Base-by-base conservation (phyloP, 2,329 filamentous ascomycete genomes). In the Colletotrichum tofieldiae region DNA sequence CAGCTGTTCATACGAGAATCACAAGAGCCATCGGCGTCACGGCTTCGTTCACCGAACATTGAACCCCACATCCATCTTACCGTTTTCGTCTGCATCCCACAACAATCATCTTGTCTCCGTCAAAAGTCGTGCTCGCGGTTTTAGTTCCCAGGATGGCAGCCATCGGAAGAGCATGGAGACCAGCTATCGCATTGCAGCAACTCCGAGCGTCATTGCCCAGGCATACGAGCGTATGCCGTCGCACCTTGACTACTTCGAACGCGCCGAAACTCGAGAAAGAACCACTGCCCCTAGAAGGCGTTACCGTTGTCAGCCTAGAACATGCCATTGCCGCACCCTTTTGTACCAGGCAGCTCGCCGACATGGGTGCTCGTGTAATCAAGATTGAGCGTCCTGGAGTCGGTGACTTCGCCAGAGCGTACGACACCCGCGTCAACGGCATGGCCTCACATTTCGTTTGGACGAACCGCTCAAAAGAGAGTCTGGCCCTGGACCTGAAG, bases 301-400 rank as follows among this genome's bases (percentile, higher is more conserved):
- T 88, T 60, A 87, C 85, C 0, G 86, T 89, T 9, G 83, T 89
- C 29, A 86, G 86, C 51, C 79, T 89, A 0, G 87, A 89, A 69
- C 87, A 89, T 76, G 87, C 87, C 58, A 86, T 89, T 73, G 85
- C 87, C 0, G 87, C 86, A 0, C 87, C 87, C 1, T 88, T 88
- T 70, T 88, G 86, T 73, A 89, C 87, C 0, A 81, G 87, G 0
- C 87, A 89, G 62, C 81, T 88, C 5, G 86, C 87, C 23, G 87
- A 89, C 72, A 80, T 86, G 11, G 87, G 87, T 16, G 87, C 87
- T 2, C 81, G 87, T 6, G 86, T 89, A 26, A 89, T 89, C 77
- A 89, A 89, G 76, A 78, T 89, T 26, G 87, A 89, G 74, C 84
- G 87, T 0, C 87, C 86, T 0, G 82, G 79, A 0, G 83, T 83